phyloP scores from a whole-genome alignment of 495 filamentous ascomycete genomes.

The Penicillium ucsense region DNA sequence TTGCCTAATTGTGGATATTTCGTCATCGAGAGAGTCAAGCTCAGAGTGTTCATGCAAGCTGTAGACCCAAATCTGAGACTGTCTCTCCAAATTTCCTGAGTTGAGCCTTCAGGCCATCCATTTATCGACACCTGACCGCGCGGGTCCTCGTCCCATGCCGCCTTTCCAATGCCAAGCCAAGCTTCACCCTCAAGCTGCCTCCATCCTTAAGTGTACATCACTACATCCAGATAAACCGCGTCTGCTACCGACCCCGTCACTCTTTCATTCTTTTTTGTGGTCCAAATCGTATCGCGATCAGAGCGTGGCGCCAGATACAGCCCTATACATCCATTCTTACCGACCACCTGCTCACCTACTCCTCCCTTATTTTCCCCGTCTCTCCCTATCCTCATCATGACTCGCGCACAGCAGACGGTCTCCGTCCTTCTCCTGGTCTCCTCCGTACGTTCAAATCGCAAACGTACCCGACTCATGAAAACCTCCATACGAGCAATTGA shows the following conservation, averaged over 20 bases:
- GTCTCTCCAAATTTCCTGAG: no score
- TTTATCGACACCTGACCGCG: not conserved
- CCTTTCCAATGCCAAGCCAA: slow-evolving; percentile 4
- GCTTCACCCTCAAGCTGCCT: slow-evolving; percentile 11
- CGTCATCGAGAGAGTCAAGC: no score
- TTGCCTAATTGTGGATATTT: no score
- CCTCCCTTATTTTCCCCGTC: not conserved
- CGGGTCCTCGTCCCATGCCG: slow-evolving; percentile 1
- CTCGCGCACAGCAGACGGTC: slow-evolving; percentile 86
- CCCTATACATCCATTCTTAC: not conserved
- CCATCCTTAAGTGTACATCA: not conserved
- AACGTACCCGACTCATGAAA: no score
- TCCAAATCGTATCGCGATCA: not conserved
- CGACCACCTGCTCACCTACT: slow-evolving; percentile 3
- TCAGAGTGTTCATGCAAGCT: no score
- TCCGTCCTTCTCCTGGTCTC: slow-evolving; percentile 76
- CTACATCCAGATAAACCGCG: not conserved
- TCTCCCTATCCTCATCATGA: slow-evolving; percentile 49
- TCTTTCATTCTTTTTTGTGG: slow-evolving; percentile 8
- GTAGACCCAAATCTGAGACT: no score
- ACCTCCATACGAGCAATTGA: no score
- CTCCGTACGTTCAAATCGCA: slow-evolving; percentile 50
- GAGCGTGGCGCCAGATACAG: no score
- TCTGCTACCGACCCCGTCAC: slow-evolving; percentile 6
- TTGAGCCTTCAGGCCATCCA: not conserved